These are phyloP conservation scores for Arxiozyma telluris DNA, from an alignment of 1,139 yeast species.

Conservation along the genomic window DNA sequence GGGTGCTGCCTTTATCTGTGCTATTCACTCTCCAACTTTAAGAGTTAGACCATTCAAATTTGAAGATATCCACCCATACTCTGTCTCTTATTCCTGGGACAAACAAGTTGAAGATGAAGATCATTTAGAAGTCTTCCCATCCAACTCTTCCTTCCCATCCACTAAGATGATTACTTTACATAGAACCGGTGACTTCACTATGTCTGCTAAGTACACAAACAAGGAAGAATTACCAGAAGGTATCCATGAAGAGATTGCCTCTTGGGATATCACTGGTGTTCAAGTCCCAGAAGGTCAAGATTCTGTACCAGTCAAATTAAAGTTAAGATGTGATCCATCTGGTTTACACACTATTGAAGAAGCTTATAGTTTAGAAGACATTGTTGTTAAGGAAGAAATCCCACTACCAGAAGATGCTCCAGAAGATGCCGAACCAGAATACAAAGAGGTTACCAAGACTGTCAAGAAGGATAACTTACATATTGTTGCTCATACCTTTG, in stretches of 20 bases:
- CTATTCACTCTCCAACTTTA: constrained; percentile 96
- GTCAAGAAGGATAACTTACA: constrained; percentile 81
- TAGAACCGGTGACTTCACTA: constrained; percentile 82
- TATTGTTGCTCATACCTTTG: constrained; percentile 51
- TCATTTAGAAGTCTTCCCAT: constrained; percentile 94
- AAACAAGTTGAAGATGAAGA: constrained; percentile 81
- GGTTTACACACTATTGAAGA: constrained; percentile 91
- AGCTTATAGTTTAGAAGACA: constrained; percentile 92
- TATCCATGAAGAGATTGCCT: constrained; percentile 57
- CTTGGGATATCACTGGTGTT: constrained; percentile 84
- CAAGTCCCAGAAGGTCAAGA: constrained; percentile 66
- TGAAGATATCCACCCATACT: constrained; percentile 86
- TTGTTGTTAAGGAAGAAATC: constrained; percentile 78
- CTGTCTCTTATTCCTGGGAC: constrained; percentile 94
- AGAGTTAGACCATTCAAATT: constrained; percentile 98
- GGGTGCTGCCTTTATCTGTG: constrained; percentile 98
- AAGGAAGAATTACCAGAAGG: constrained; percentile 65
- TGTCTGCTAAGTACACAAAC: constrained; percentile 81
- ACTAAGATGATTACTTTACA: constrained; percentile 91
- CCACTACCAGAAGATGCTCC: constrained; percentile 47
- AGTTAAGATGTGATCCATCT: constrained; percentile 94
- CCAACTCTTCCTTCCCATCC: constrained; percentile 86
- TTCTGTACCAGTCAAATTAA: constrained; percentile 79
- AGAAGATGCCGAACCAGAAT: constrained; percentile 72
- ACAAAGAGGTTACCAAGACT: constrained; percentile 83